Evolutionary conservation across 2,329 filamentous ascomycete species (phyloP), one percentile per base, ranked within the genome.

Genomic region (Penicillium digitatum): DNA sequence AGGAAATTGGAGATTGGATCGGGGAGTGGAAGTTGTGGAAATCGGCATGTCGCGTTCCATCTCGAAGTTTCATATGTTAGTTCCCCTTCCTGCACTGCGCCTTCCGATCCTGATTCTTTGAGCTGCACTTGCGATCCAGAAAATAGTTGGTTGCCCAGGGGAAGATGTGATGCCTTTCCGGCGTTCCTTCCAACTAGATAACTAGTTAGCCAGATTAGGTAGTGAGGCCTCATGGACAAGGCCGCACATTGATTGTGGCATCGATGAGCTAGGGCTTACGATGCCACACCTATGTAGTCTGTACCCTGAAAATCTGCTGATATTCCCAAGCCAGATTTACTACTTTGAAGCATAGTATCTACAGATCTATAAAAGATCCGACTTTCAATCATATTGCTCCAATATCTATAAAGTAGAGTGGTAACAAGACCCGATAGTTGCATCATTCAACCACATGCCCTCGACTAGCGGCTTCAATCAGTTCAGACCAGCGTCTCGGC

Each of bases 201-300:
- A n/a, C n/a, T n/a, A n/a, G n/a, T 24, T 1, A 24, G 20, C 8
- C 9, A 16, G 3, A 9, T 24, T 16, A 24, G 14, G 14, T n/a
- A 26, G 12, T 26, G 9, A 40, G 22, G 22, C 9, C 38, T 26
- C 2, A 40, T 26, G 4, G 10, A 26, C 10, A 26, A 26, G 38
- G 9, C 9, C 2, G 3, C 22, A 26, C 16, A 26, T 81, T 1
- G 75, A 78, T 52, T 60, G 72, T 37, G 78, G 80, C 51, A 64
- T 79, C 27, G 73, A 75, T 51, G 70, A 77, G 66, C 76, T 78
- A n/a, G 56, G 59, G 70, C 60, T 34, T 50, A 16, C 46, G 24
- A 26, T 26, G 24, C 6, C 6, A n/a, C 6, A 6, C 6, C 34
- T 14, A 34, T 14, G 5, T 26, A n/a, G 18, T n/a, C 5, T 31